Conservation (phyloP, 139 green algal genomes). For the Coelastrella sp. region DNA sequence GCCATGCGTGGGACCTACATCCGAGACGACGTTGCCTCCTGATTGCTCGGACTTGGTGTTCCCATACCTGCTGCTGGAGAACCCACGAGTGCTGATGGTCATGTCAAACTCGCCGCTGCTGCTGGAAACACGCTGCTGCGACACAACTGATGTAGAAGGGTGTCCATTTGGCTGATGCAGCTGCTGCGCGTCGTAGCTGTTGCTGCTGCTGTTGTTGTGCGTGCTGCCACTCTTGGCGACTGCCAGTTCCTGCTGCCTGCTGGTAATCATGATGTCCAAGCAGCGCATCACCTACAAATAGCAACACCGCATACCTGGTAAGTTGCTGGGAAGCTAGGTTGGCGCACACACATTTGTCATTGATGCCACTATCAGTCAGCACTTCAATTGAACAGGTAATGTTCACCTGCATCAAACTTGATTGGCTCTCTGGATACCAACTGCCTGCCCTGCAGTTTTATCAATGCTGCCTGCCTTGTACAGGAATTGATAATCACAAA, state of each 20-base stretch:
- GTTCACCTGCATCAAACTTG: neutral
- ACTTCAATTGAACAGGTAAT: too few species aligned
- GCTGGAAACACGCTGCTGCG: neutral
- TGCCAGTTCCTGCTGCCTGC: conserved; percentile 23
- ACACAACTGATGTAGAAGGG: neutral
- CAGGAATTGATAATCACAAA: neutral
- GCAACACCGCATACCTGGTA: neutral
- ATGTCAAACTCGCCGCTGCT: conserved; percentile 1
- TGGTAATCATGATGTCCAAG: conserved; percentile 34
- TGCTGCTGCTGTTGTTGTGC: neutral
- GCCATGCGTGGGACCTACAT: too few species aligned
- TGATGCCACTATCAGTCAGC: neutral
- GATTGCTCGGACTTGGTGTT: neutral
- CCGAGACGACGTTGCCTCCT: too few species aligned
- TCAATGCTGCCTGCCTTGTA: neutral
- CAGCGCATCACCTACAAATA: conserved; percentile 15
- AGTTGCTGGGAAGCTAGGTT: too few species aligned
- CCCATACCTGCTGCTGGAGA: neutral
- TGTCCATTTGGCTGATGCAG: neutral
- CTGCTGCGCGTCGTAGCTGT: neutral
- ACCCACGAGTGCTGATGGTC: neutral
- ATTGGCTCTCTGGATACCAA: neutral
- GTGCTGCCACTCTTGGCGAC: neutral
- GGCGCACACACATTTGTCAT: neutral
- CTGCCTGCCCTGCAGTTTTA: neutral